phyloP scores from a whole-genome alignment of 768 basidiomycete species.

The Termitomyces sp. region DNA sequence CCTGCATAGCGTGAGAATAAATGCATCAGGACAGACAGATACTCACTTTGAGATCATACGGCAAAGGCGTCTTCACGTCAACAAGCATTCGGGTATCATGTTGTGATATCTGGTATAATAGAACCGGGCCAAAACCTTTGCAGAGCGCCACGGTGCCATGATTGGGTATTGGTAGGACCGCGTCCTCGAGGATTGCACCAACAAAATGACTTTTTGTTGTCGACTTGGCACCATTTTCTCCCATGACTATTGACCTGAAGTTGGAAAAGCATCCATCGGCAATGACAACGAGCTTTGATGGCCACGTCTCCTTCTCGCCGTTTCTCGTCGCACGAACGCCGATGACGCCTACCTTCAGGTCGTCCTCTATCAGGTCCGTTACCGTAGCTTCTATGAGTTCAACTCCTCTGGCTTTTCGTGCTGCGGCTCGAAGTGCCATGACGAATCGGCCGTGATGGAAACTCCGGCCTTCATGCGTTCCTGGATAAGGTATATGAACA shows the following conservation, averaged over 20 bases:
- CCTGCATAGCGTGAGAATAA: conserved; percentile 26
- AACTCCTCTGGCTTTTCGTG: conserved; percentile 53
- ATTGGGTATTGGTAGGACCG: conserved; percentile 61
- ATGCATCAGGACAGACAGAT: background rate
- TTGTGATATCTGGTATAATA: conserved; percentile 87
- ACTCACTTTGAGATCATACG: conserved; percentile 71
- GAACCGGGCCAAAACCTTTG: conserved; percentile 77
- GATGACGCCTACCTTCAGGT: conserved; percentile 41
- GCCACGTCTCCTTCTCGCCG: conserved; percentile 46
- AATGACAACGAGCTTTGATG: conserved; percentile 76
- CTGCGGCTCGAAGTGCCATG: conserved; percentile 67
- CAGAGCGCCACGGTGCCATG: conserved; percentile 84
- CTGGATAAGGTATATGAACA: conserved; percentile 90
- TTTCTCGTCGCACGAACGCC: conserved; percentile 62
- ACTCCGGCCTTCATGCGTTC: conserved; percentile 62
- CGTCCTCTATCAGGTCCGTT: conserved; percentile 63
- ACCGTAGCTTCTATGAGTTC: conserved; percentile 84
- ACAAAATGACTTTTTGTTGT: conserved; percentile 74
- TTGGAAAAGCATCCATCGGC: conserved; percentile 97
- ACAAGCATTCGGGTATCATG: conserved; percentile 92
- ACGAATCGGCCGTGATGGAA: conserved; percentile 96
- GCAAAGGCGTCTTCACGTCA: conserved; percentile 81
- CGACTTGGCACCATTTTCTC: conserved; percentile 40
- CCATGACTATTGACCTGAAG: conserved; percentile 71
- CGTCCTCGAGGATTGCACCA: conserved; percentile 79